phyloP scores from a whole-genome alignment of 2,329 filamentous ascomycete genomes.

The Emergomyces orientalis region DNA sequence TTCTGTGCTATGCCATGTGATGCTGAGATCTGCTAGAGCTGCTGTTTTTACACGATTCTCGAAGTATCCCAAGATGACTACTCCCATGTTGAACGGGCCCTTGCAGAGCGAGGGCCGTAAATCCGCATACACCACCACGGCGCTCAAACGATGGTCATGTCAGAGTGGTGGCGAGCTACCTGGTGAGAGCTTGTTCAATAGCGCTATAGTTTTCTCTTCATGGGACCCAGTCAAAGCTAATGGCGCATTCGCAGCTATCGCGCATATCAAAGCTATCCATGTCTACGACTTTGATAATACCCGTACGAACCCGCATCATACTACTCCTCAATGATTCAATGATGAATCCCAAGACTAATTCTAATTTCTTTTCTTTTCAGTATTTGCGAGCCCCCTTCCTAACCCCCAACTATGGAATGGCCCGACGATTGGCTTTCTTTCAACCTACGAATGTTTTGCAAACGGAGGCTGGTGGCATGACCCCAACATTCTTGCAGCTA shows the following conservation, averaged over 20 bases:
- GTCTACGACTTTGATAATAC: conserved; percentile 99
- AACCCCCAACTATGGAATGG: conserved; percentile 82
- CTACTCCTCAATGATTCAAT: background rate
- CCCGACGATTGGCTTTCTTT: conserved; percentile 65
- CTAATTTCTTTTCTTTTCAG: conserved; percentile 35
- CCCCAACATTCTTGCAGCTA: conserved; percentile 70
- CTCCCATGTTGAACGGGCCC: conserved; percentile 22
- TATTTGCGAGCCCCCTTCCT: conserved; percentile 84
- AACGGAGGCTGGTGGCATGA: conserved; percentile 98
- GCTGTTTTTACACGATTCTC: conserved; percentile 25
- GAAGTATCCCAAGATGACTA: conserved; percentile 22
- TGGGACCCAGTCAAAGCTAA: conserved; percentile 1
- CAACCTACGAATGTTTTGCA: conserved; percentile 64
- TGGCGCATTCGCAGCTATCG: conserved; percentile 39
- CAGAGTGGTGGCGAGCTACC: conserved; percentile 54
- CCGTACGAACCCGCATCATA: conserved; percentile 37
- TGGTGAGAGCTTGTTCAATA: conserved; percentile 36
- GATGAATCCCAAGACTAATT: background rate
- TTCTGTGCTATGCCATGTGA: conserved; percentile 8
- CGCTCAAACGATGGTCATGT: conserved; percentile 76
- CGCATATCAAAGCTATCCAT: conserved; percentile 69
- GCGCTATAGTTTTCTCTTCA: background rate
- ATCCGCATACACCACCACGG: conserved; percentile 53
- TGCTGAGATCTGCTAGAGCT: conserved; percentile 30
- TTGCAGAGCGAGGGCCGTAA: conserved; percentile 18